Conservation (phyloP, 2,329 filamentous ascomycete species). For the Trichophaea hybrida region DNA sequence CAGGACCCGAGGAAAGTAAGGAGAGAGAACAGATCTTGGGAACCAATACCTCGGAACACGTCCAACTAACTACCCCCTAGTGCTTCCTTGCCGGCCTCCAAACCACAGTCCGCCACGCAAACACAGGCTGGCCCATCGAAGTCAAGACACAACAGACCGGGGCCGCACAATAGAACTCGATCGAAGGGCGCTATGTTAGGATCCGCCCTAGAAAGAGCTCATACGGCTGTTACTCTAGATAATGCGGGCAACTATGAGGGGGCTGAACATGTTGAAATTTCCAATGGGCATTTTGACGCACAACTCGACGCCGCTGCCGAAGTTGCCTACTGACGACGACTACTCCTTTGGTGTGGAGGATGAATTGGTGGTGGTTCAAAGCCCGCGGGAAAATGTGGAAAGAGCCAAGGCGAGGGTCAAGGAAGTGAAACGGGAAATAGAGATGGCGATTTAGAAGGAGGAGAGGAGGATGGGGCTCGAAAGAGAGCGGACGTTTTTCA, state of each 20-base stretch:
- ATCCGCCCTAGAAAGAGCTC: slow-evolving; percentile 87
- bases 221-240: slow-evolving; percentile 86
- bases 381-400: slow-evolving; percentile 41
- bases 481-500: slow-evolving; percentile 17
- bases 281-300: slow-evolving; percentile 52
- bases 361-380: slow-evolving; percentile 35
- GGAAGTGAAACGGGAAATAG: slow-evolving; percentile 57
- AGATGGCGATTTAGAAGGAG: slow-evolving; percentile 37
- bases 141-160: not conserved
- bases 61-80: too few species aligned
- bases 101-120: not conserved
- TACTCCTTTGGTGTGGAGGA: slow-evolving; percentile 32
- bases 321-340: slow-evolving; percentile 75
- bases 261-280: slow-evolving; percentile 34
- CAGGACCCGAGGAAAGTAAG: too few species aligned
- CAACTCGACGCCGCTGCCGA: slow-evolving; percentile 91
- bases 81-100: not conserved
- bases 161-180: not conserved
- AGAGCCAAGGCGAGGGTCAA: slow-evolving; percentile 60
- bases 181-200: slow-evolving; percentile 65
- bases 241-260: slow-evolving; percentile 92
- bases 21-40: too few species aligned
- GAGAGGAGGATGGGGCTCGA: slow-evolving; percentile 12
- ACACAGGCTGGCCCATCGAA: not conserved
- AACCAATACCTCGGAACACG: too few species aligned